Base-by-base conservation (phyloP, 345 rosid species). In the Pistacia integerrima region DNA sequence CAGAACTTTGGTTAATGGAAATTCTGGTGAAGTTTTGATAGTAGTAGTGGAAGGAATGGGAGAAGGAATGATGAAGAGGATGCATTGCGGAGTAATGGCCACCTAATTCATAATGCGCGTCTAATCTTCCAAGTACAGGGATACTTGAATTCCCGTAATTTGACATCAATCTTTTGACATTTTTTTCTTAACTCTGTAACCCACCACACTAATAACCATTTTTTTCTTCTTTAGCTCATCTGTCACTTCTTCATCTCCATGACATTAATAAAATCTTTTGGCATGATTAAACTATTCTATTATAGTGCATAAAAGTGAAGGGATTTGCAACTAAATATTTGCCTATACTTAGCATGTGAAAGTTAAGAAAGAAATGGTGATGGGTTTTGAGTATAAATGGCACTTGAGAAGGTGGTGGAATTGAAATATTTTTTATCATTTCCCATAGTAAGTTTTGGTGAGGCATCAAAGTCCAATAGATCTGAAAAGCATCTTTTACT, bases 401-500 rank as follows among this genome's bases (percentile, higher is more conserved):
- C 3, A 51, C 17, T 11, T 13, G 18, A 54, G 7, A 16, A 13
- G 18, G 18, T 52, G 57, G 57, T 13, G 57, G n/a, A 16, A 16
- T 13, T 9, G 54, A 62, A 22, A 60, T 2, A 20, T 22, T 0
- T 1, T 28, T 28, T 61, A 22, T 22, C 22, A 22, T 22, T 22
- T 22, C 22, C 28, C 10, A 0, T 3, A 13, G 57, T 69, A 33
- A 69, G 30, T 58, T 30, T 73, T 73, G 58, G 36, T 25, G n/a
- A 44, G 67, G 57, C 58, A 60, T 73, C 38, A 61, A 22, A 18
- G 48, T 48, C 55, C 46, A 5, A 30, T 49, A 33, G 75, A 60
- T 59, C 55, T 72, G 75, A 72, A 73, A 73, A 59, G 60, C 69
- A 73, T 73, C 76, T 49, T 62, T 73, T 73, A 49, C 69, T 73